phyloP scores from a whole-genome alignment of 179 eudicot genomes.

The Spinacia oleracea region DNA sequence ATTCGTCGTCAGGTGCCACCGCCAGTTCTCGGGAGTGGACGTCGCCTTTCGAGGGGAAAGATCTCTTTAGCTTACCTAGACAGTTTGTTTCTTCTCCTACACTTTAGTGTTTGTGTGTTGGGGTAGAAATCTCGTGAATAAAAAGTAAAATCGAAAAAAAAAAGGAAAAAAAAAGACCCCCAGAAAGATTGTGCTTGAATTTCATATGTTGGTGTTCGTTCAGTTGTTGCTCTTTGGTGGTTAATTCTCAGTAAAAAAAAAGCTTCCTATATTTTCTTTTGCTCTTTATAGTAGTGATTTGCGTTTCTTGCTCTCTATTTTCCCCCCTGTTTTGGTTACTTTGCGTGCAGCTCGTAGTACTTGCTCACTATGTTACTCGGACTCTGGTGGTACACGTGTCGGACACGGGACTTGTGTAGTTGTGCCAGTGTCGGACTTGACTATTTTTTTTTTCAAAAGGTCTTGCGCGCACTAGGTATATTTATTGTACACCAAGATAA shows the following conservation, averaged over 20 bases:
- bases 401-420: too few species aligned
- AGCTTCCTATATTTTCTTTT: conserved; percentile 24
- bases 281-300: neutral
- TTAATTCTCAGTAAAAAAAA: conserved; percentile 26
- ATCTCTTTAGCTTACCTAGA: conserved; percentile 80
- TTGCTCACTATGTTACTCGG: too few species aligned
- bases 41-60: conserved; percentile 88
- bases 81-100: conserved; percentile 96
- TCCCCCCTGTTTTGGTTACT: neutral
- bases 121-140: conserved; percentile 35
- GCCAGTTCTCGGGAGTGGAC: conserved; percentile 78
- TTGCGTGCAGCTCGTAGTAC: too few species aligned
- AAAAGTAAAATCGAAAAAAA: conserved; percentile 15
- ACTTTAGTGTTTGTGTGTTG: conserved; percentile 43
- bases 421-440: too few species aligned
- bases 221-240: conserved; percentile 37
- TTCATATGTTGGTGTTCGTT: conserved; percentile 46
- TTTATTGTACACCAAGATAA: too few species aligned
- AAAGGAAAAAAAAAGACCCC: conserved; percentile 22
- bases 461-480: too few species aligned
- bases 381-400: too few species aligned
- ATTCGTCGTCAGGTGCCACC: conserved; percentile 30
- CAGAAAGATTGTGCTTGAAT: conserved; percentile 48
- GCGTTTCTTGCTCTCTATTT: neutral
- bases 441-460: too few species aligned